A percentile compares a stretch with the other conserved stretches of the same genome.
Evolutionary conservation across 495 filamentous ascomycete species (phyloP).

Genomic region (Cryomyces antarcticus): DNA sequence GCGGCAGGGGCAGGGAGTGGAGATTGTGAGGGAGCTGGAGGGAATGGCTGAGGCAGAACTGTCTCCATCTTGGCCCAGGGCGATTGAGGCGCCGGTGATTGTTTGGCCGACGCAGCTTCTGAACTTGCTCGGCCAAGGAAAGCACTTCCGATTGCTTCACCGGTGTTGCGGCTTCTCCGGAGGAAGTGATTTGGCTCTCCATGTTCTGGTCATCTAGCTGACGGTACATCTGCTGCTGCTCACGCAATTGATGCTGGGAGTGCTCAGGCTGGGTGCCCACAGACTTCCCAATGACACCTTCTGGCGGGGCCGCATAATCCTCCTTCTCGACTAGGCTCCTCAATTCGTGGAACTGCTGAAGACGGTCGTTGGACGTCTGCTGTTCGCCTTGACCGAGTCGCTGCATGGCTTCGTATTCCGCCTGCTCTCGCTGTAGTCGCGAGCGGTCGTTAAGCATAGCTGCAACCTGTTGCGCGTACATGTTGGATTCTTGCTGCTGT

Average conservation of each 20-base stretch:
- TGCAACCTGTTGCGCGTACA: slow-evolving; percentile 37
- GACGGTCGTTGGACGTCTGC: slow-evolving; percentile 33
- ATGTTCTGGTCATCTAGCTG: no score
- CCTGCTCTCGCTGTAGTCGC: slow-evolving; percentile 41
- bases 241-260: background rate
- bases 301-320: slow-evolving; percentile 3
- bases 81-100: slow-evolving; percentile 36
- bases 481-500: slow-evolving; percentile 25
- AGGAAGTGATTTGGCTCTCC: background rate
- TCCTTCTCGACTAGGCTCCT: slow-evolving; percentile 11
- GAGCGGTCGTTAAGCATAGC: slow-evolving; percentile 40
- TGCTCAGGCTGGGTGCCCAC: background rate
- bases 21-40: slow-evolving; percentile 49
- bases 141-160: slow-evolving; percentile 21
- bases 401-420: slow-evolving; percentile 32
- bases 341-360: slow-evolving; percentile 43
- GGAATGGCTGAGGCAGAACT: slow-evolving; percentile 61
- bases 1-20: slow-evolving; percentile 74
- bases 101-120: slow-evolving; percentile 53
- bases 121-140: slow-evolving; percentile 72
- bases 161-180: background rate
- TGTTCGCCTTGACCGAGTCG: slow-evolving; percentile 25
- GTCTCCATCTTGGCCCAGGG: slow-evolving; percentile 39
- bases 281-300: slow-evolving; percentile 11
- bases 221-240: no score